Conservation (phyloP, 768 basidiomycete species). For the Boletus reticulatus region DNA sequence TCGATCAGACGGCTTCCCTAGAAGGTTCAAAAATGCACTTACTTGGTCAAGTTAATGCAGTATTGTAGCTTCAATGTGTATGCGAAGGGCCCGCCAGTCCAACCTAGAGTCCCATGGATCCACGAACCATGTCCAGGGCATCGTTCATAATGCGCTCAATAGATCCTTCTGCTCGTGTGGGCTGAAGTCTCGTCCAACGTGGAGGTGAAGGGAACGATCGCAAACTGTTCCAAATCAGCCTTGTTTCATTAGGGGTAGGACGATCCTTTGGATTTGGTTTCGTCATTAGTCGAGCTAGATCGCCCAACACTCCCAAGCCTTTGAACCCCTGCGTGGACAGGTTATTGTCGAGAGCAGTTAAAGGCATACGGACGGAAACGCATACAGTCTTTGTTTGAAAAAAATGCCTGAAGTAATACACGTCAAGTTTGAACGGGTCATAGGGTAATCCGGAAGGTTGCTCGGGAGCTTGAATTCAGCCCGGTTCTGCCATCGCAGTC, state of each 20-base stretch:
- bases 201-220: not conserved
- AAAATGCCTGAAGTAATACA: conserved; percentile 27
- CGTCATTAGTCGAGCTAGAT: conserved; percentile 5
- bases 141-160: conserved; percentile 14
- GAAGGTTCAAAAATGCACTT: no score
- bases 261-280: conserved; percentile 4
- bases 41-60: no score
- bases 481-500: conserved; percentile 12
- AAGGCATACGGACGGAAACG: not conserved
- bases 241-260: not conserved
- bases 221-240: conserved; percentile 8
- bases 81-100: no score
- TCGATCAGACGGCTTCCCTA: no score
- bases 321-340: conserved; percentile 2
- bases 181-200: conserved; percentile 8
- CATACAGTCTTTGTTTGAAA: conserved; percentile 17
- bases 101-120: not conserved
- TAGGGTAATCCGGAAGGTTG: conserved; percentile 19
- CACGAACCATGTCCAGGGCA: conserved; percentile 8
- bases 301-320: not conserved
- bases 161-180: conserved; percentile 3
- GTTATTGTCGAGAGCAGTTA: not conserved
- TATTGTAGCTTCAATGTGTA: no score
- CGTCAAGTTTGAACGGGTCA: conserved; percentile 32
- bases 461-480: conserved; percentile 23